Evolutionary conservation across 1,139 yeast species (phyloP), one percentile per base, ranked within the genome.

Genomic region (Eremothecium sinecaudum): DNA sequence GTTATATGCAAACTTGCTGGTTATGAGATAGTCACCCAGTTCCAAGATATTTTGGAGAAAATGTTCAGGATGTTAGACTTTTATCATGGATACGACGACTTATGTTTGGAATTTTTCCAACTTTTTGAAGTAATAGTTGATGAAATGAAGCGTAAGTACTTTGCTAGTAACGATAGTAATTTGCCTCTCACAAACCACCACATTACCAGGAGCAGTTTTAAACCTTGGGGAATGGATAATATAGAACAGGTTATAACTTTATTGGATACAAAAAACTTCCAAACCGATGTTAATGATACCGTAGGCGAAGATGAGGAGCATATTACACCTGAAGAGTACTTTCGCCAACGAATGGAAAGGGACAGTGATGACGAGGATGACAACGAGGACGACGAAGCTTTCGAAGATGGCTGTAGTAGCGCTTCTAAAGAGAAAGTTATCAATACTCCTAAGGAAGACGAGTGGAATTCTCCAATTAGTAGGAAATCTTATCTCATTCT

Each of bases 51-150:
- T 1, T 62, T 87, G 6, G 71, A 75, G 23, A 75, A 86, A 9
- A 69, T 84, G 45, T 83, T 90, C 55, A 74, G 77, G 8, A 61
- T 86, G 21, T 64, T 90, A 32, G 97, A 90, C 55, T 67, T 76
- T 28, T 87, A 79, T 47, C 94, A 87, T 59, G 93, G 92, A 0
- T 87, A 90, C 53, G 62, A 75, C 1, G 63, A 66, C 11, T 61
- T 90, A 15, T 77, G 83, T 31, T 77, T 78, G 39, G 86, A 86
- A 0, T 77, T 84, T 39, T 82, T 87, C 44, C 60, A 69, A 5
- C 79, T 83, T 0, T 82, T 87, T 47, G 71, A 70, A 31, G 77
- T 79, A 12, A 58, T 87, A 2, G 66, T 78, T 2, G 59, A 60
- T 12, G 82, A 79, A 48, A 64, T 79, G 9, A 56, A 59, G 15